These are phyloP conservation scores for Chaetomiaceae sp. DNA, from an alignment of 2,329 filamentous ascomycete genomes.

Conservation along the genomic window DNA sequence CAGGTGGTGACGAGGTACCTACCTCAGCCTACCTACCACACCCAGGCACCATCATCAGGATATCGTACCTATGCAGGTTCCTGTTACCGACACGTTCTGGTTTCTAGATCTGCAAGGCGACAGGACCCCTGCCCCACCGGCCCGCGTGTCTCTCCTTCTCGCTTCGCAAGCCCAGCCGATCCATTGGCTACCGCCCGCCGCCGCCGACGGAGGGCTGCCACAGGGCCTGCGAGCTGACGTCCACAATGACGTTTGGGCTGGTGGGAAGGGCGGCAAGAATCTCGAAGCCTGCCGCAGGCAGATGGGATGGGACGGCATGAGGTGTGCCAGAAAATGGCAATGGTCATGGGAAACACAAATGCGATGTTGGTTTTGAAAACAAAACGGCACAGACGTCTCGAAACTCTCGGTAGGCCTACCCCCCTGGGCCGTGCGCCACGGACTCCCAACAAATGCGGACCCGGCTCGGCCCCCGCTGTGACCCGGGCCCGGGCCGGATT, in stretches of 20 bases:
- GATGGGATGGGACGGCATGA: not conserved
- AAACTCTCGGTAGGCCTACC: conserved; percentile 3
- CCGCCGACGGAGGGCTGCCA: not conserved
- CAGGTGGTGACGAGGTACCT: too few relatives aligned
- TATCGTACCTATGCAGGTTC: not conserved
- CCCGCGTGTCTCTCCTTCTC: not conserved
- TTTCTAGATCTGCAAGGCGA: conserved; percentile 2
- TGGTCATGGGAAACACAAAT: too few relatives aligned
- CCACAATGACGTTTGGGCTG: conserved; percentile 17
- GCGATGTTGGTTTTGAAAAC: not conserved
- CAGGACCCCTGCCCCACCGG: conserved; percentile 5
- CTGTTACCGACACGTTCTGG: not conserved
- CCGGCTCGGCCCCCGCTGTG: not conserved
- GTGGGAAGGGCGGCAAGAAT: not conserved
- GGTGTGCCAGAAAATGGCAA: too few relatives aligned
- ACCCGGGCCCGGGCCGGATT: not conserved
- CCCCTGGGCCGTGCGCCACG: not conserved
- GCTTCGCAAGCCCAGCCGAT: not conserved
- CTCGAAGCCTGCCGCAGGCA: conserved; percentile 16
- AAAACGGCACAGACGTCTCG: not conserved
- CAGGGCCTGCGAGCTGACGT: conserved; percentile 16
- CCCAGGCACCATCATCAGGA: too few relatives aligned
- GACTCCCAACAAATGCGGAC: not conserved
- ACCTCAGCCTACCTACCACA: too few relatives aligned
- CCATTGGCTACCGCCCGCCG: not conserved